Conservation (phyloP, 495 filamentous ascomycete species). For the Wilcoxina mikolae region DNA sequence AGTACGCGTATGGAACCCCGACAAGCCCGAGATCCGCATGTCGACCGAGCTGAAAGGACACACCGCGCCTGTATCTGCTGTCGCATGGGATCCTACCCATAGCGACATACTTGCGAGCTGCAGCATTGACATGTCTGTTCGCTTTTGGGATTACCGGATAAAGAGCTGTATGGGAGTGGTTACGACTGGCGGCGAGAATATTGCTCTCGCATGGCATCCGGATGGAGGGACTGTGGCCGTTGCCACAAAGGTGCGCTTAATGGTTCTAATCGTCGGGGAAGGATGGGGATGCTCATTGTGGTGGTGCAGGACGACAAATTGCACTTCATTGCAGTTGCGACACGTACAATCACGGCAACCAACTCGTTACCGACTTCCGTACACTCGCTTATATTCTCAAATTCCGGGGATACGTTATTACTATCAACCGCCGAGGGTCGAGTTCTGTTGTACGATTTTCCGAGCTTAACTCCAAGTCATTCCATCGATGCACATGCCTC, state of each 20-base stretch:
- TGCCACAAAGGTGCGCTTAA: slow-evolving; percentile 56
- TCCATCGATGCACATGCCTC: slow-evolving; percentile 27
- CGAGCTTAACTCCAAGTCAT: slow-evolving; percentile 37
- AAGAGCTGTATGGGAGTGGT: slow-evolving; percentile 21
- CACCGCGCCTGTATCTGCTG: slow-evolving; percentile 59
- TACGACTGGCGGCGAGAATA: slow-evolving; percentile 54
- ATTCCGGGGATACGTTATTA: slow-evolving; percentile 56
- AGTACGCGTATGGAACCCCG: slow-evolving; percentile 82
- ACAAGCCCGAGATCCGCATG: slow-evolving; percentile 62
- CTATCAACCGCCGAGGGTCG: slow-evolving; percentile 69
- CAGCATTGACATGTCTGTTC: slow-evolving; percentile 67
- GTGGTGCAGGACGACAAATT: slow-evolving; percentile 40
- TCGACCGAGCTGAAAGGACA: slow-evolving; percentile 81
- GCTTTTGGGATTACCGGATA: slow-evolving; percentile 61
- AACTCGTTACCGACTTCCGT: slow-evolving; percentile 50
- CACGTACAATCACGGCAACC: slow-evolving; percentile 43
- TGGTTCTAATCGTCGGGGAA: neutral
- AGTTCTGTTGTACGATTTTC: slow-evolving; percentile 66
- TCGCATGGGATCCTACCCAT: slow-evolving; percentile 76
- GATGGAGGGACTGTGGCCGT: slow-evolving; percentile 69
- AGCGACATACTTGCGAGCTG: slow-evolving; percentile 81
- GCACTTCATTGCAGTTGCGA: slow-evolving; percentile 17
- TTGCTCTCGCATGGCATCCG: slow-evolving; percentile 76
- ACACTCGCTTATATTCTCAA: slow-evolving; percentile 59
- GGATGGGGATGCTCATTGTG: slow-evolving; percentile 49